Conservation (phyloP, 1,284 basidiomycete species). For the Somion occarium region DNA sequence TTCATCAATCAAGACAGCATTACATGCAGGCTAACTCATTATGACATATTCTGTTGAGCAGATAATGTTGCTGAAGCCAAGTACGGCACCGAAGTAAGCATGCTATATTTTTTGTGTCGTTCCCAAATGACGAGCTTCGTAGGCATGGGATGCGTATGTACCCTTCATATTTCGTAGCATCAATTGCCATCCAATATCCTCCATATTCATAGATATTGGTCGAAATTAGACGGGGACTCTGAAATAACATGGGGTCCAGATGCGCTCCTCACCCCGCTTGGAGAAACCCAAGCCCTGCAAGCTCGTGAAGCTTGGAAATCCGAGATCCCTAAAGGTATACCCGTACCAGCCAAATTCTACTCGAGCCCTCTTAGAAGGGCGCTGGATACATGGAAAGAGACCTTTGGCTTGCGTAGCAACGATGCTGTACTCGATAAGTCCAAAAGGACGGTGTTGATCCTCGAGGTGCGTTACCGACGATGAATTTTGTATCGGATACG, state of each 20-base stretch:
- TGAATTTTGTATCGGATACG: neutral
- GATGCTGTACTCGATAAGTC: slow-evolving; percentile 8
- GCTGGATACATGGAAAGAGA: slow-evolving; percentile 60
- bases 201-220: slow-evolving; percentile 55
- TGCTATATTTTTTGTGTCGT: neutral
- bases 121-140: neutral
- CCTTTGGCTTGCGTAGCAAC: slow-evolving; percentile 43
- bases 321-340: slow-evolving; percentile 49
- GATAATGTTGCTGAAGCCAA: slow-evolving; percentile 5
- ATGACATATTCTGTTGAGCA: neutral
- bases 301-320: slow-evolving; percentile 55
- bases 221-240: slow-evolving; percentile 65
- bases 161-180: neutral
- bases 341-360: slow-evolving; percentile 60
- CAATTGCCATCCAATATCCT: neutral
- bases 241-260: slow-evolving; percentile 82
- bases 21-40: neutral
- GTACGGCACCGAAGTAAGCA: slow-evolving; percentile 6
- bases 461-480: slow-evolving; percentile 23
- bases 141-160: neutral
- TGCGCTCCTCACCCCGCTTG: slow-evolving; percentile 65
- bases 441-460: slow-evolving; percentile 17
- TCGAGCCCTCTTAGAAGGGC: slow-evolving; percentile 74
- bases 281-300: slow-evolving; percentile 56
- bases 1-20: neutral